phyloP scores from a whole-genome alignment of 1,139 yeast genomes.

The Hyphopichia buzzinii region DNA sequence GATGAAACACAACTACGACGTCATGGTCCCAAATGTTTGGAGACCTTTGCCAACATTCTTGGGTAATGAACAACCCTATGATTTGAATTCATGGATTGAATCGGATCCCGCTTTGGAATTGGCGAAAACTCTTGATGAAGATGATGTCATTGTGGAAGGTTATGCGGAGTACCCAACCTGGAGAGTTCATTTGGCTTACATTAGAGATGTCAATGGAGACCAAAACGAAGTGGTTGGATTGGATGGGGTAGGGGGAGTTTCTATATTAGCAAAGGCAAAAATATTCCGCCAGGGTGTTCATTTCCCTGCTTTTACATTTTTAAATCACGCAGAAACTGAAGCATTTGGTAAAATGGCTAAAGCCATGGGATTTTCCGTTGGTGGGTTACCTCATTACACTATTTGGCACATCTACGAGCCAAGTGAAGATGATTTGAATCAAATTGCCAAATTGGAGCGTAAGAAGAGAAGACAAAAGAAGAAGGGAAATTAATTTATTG shows the following conservation, averaged over 20 bases:
- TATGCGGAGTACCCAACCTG: slow-evolving; percentile 89
- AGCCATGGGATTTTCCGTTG: slow-evolving; percentile 74
- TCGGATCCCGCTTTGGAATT: slow-evolving; percentile 67
- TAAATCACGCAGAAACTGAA: slow-evolving; percentile 90
- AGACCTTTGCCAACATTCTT: slow-evolving; percentile 76
- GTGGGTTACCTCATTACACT: slow-evolving; percentile 87
- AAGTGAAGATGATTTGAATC: slow-evolving; percentile 82
- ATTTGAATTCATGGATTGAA: slow-evolving; percentile 87
- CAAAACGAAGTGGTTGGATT: slow-evolving; percentile 66
- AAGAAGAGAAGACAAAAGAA: slow-evolving; percentile 51
- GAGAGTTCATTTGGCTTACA: slow-evolving; percentile 78
- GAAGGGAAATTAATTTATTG: slow-evolving; percentile 2
- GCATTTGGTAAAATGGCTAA: slow-evolving; percentile 89
- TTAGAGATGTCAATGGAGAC: slow-evolving; percentile 63
- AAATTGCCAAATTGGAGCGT: slow-evolving; percentile 71
- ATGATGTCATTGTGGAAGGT: slow-evolving; percentile 88
- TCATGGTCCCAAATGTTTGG: slow-evolving; percentile 90
- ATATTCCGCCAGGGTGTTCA: slow-evolving; percentile 82
- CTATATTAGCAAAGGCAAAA: slow-evolving; percentile 76
- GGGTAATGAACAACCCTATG: slow-evolving; percentile 80
- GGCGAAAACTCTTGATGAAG: slow-evolving; percentile 68
- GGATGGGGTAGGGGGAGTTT: slow-evolving; percentile 92
- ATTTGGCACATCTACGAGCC: slow-evolving; percentile 89
- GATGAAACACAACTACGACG: slow-evolving; percentile 73
- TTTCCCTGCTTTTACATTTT: slow-evolving; percentile 86